Base-by-base conservation (phyloP, 148 eudicot genomes). In the Polygonum maritimum region DNA sequence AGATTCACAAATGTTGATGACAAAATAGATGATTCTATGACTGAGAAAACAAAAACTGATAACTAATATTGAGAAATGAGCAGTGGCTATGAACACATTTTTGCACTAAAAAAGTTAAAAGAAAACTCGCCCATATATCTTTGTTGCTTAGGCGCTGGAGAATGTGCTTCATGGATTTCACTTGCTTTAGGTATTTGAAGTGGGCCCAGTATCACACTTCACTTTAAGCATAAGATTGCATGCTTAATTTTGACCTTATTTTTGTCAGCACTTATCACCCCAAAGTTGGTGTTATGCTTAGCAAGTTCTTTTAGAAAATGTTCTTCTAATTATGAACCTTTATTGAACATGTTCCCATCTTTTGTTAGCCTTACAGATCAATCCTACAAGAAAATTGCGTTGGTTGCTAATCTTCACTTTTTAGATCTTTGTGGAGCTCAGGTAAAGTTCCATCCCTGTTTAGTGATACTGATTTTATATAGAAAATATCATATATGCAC, bases 371-470 rank as follows among this genome's bases (percentile, higher is more conserved):
- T 94, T 74, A 86, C 98, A 51, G 96, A 92, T 79, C 81, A 44
- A 77, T 88, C 81, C 76, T 94, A 94, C 91, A 80, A 80, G 85
- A 84, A 83, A 31, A 85, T 90, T 48, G 84, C 92, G 36, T 84
- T 82, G 79, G 87, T 93, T 73, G 10, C 74, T 55, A 82, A 88
- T 65, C 97, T 94, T 76, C 86, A 75, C 81, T 87, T 88, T 83
- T 89, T 94, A 76, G 98, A 94, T 83, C 93, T 94, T 63, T 94
- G 98, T 76, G 98, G 98, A 83, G 97, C 98, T 74, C 98, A 94
- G 96, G 98, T 94, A 88, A 73, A 74, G 74, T 52, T 69, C 10
- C 70, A 31, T 35, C 35, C n/a, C 48, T 69, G 15, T 36, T 13
- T 40, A 21, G 47, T 19, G 35, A 9, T 70, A 38, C 15, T 18